These are phyloP conservation scores for Citrus australasica DNA, from an alignment of 345 rosid genomes.

Conservation along the genomic window DNA sequence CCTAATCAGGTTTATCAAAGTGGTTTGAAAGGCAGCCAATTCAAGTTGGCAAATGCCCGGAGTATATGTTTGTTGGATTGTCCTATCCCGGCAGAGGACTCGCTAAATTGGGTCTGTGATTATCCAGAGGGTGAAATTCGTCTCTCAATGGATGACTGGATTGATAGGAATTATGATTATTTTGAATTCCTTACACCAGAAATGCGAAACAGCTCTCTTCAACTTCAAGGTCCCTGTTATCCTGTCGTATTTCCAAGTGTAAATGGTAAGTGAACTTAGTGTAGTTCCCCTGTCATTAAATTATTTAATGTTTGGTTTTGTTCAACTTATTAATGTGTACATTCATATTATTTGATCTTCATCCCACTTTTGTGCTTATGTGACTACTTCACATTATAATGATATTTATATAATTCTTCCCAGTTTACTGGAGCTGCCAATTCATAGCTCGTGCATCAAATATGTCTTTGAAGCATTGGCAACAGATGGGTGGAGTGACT, in stretches of 20 bases:
- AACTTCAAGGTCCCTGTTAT: slow-evolving; percentile 98
- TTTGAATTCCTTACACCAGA: slow-evolving; percentile 88
- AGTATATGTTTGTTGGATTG: slow-evolving; percentile 90
- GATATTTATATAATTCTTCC: not conserved
- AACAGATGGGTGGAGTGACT: slow-evolving; percentile 87
- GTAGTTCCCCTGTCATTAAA: not conserved
- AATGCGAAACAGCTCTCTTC: slow-evolving; percentile 90
- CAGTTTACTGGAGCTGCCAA: slow-evolving; percentile 98
- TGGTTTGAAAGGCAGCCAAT: slow-evolving; percentile 75
- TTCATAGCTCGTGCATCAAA: slow-evolving; percentile 86
- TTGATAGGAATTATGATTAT: slow-evolving; percentile 83
- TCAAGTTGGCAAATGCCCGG: slow-evolving; percentile 72
- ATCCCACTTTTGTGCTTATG: not conserved
- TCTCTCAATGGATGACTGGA: slow-evolving; percentile 77
- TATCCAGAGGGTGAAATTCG: slow-evolving; percentile 96
- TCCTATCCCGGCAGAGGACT: slow-evolving; percentile 75
- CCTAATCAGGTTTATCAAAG: slow-evolving; percentile 95
- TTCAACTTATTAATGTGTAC: not conserved
- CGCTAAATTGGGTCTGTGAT: slow-evolving; percentile 92
- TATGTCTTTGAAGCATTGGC: slow-evolving; percentile 80
- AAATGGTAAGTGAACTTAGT: slow-evolving; percentile 49
- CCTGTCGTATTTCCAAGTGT: slow-evolving; percentile 90
- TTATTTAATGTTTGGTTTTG: not conserved
- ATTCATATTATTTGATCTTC: not conserved
- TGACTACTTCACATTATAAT: not conserved